phyloP scores from a whole-genome alignment of 495 filamentous ascomycete genomes.

The Aspergillus steynii region DNA sequence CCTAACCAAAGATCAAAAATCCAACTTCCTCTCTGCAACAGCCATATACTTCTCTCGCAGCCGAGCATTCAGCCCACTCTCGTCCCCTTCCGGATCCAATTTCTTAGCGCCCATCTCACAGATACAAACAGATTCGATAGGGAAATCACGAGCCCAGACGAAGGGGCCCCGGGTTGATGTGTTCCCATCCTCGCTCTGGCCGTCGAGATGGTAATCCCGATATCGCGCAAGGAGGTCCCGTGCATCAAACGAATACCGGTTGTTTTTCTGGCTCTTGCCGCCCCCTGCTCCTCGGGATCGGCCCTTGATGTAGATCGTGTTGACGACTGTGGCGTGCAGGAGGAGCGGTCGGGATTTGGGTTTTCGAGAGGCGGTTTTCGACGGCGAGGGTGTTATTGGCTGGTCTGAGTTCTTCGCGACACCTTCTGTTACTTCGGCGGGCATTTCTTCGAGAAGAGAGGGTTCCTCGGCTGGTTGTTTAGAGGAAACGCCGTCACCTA shows the following conservation, averaged over 20 bases:
- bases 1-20: constrained; percentile 10
- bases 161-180: constrained; percentile 24
- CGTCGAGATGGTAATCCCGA: constrained; percentile 36
- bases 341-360: constrained; percentile 59
- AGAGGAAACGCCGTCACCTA: neutral
- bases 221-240: constrained; percentile 33
- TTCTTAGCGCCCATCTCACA: constrained; percentile 79
- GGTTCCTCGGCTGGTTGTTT: neutral
- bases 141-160: constrained; percentile 63
- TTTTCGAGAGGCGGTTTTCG: constrained; percentile 5
- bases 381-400: neutral
- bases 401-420: constrained; percentile 1
- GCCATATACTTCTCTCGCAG: constrained; percentile 46
- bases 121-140: constrained; percentile 64
- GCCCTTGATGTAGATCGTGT: constrained; percentile 73
- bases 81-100: constrained; percentile 33
- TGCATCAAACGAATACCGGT: constrained; percentile 40
- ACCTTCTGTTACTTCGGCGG: constrained; percentile 8
- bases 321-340: constrained; percentile 83
- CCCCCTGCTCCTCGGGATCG: constrained; percentile 32
- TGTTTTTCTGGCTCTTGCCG: constrained; percentile 33
- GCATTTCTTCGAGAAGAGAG: constrained; percentile 13
- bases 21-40: constrained; percentile 37
- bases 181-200: constrained; percentile 10
- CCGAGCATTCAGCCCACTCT: constrained; percentile 30